Percentiles rank a stretch among this genome's conserved stretches.
Evolutionary conservation across 345 rosid genomes (phyloP).

Genomic region (Atalantia buxifolia): DNA sequence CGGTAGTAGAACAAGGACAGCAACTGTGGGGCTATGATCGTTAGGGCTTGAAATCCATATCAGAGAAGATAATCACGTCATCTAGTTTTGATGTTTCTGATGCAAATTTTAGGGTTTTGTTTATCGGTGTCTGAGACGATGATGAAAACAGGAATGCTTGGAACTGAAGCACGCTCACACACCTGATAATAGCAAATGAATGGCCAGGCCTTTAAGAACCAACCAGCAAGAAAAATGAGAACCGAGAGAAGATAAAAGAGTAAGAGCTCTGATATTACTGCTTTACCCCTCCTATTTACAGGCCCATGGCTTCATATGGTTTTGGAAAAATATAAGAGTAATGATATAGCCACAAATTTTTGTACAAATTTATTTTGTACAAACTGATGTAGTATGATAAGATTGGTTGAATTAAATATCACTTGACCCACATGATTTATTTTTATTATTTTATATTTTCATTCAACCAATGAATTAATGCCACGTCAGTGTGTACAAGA

Average conservation of each 20-base stretch:
- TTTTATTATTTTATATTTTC: too few species aligned
- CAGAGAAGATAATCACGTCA: slow-evolving; percentile 28
- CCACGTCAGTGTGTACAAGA: too few species aligned
- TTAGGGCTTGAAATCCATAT: slow-evolving; percentile 50
- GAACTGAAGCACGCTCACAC: slow-evolving; percentile 23
- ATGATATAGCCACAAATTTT: too few species aligned
- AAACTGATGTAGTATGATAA: too few species aligned
- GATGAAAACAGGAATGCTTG: slow-evolving; percentile 10
- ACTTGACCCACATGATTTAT: too few species aligned
- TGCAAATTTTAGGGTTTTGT: slow-evolving; percentile 16
- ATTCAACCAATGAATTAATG: too few species aligned
- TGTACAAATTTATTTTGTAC: too few species aligned
- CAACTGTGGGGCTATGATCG: slow-evolving; percentile 30
- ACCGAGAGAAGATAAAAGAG: slow-evolving; percentile 13
- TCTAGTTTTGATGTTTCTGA: slow-evolving; percentile 16
- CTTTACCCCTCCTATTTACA: background rate
- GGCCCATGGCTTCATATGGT: background rate
- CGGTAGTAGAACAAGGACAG: slow-evolving; percentile 33
- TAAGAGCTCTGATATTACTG: background rate
- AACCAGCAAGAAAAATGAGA: slow-evolving; percentile 1
- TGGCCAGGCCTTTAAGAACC: slow-evolving; percentile 31
- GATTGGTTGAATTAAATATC: too few species aligned
- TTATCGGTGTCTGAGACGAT: background rate
- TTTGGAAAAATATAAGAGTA: background rate
- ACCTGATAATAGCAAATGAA: slow-evolving; percentile 32